Evolutionary conservation across 345 rosid species (phyloP), one percentile per base, ranked within the genome.

Genomic region (Pistacia atlantica): DNA sequence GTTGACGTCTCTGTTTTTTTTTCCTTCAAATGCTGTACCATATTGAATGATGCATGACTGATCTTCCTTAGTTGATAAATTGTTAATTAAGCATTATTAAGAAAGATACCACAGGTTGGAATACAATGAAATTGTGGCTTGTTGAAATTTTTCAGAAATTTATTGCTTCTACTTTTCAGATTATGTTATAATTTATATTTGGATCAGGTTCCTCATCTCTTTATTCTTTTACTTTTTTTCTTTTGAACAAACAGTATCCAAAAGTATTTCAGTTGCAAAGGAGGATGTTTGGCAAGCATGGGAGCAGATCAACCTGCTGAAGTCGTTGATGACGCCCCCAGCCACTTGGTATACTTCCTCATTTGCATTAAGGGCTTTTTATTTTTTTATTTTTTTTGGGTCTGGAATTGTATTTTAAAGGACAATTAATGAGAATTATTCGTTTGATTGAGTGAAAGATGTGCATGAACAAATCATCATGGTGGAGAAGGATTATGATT

Each of bases 241-340:
- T 42, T 79, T 75, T 54, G 12, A 54, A 31, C 71, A 28, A 17
- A 60, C 84, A 91, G 98, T 74, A 87, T 95, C 85, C 89, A 88
- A 81, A 90, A 89, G 80, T 92, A 93, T 79, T 81, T 95, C 91
- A 83, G 85, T 80, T 95, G 99, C 86, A 91, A 88, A 86, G 96
- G 99, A 71, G 80, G 92, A 67, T 95, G 99, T 69, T 81, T 89
- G 85, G 93, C 93, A 46, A 93, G 98, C 79, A 68, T 88, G 18
- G 98, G 98, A 17, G 77, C 89, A 20, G 98, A 95, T 85, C 99
- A 95, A 77, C 98, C 99, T 74, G 99, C 98, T 70, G 97, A 92
- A 86, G 98, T 95, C 58, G 95, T 74, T 57, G 89, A 92, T 22
- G 91, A 90, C 88, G 97, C 99, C 37, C 98, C 97, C n/a, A 87